These are phyloP conservation scores for Artemisia princeps DNA, from an alignment of 140 eudicot genomes.

Conservation along the genomic window DNA sequence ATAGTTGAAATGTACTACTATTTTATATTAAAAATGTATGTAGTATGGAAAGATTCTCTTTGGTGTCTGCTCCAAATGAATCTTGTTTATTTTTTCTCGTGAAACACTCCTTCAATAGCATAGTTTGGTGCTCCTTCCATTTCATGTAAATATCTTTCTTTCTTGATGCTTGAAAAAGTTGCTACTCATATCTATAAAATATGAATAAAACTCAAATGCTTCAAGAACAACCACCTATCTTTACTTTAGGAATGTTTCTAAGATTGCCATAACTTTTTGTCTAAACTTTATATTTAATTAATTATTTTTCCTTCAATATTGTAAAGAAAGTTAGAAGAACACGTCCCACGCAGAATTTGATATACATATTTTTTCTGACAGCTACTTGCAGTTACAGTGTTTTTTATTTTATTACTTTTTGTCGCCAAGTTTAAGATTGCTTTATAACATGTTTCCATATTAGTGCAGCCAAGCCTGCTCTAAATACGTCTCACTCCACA, in stretches of 20 bases:
- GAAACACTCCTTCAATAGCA: too few species aligned
- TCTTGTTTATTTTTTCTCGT: too few species aligned
- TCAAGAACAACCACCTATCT: neutral
- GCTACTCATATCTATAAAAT: neutral
- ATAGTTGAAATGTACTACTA: too few species aligned
- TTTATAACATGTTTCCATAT: slow-evolving; percentile 33
- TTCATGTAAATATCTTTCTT: neutral
- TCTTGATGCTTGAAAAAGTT: neutral
- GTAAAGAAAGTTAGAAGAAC: slow-evolving; percentile 14
- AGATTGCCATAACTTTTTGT: neutral
- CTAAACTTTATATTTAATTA: neutral
- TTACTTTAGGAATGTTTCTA: neutral
- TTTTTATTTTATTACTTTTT: neutral
- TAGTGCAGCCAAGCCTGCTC: slow-evolving; percentile 65
- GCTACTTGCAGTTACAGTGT: slow-evolving; percentile 16
- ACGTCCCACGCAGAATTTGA: slow-evolving; percentile 16
- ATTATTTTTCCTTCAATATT: neutral
- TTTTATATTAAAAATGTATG: too few species aligned
- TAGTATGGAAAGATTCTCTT: too few species aligned
- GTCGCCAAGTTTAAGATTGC: slow-evolving; percentile 23
- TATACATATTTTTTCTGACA: neutral
- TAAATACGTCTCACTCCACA: slow-evolving; percentile 42
- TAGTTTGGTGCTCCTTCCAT: too few species aligned
- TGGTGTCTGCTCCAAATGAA: too few species aligned
- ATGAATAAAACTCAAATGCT: neutral